phyloP scores from a whole-genome alignment of 805 yeast species.

The Candida vaughaniae region DNA sequence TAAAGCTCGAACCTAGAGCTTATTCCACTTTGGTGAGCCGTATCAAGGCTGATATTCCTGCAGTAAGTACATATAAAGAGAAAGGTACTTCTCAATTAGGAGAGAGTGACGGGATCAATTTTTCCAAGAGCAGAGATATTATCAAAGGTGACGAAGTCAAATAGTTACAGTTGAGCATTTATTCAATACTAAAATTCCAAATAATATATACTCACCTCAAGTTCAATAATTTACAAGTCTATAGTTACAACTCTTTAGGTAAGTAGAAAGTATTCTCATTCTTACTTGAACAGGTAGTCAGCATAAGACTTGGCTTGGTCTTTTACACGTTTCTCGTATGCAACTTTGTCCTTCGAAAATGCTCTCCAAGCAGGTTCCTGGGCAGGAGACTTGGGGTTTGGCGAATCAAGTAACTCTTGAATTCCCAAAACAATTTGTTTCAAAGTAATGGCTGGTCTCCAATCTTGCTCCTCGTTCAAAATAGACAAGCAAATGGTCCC shows the following conservation, averaged over 20 bases:
- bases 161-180: not conserved
- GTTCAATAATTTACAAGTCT: constrained; percentile 8
- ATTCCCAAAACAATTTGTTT: constrained; percentile 89
- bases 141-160: constrained; percentile 35
- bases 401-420: constrained; percentile 85
- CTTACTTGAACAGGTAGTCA: constrained; percentile 16
- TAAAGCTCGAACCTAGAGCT: constrained; percentile 93
- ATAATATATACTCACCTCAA: not conserved
- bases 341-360: constrained; percentile 62
- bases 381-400: constrained; percentile 95
- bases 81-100: constrained; percentile 79
- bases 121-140: constrained; percentile 49
- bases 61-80: constrained; percentile 94
- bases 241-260: not conserved
- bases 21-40: constrained; percentile 84
- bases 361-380: constrained; percentile 97
- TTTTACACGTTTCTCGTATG: constrained; percentile 72
- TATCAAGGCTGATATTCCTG: constrained; percentile 95
- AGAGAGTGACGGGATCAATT: constrained; percentile 39
- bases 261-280: no score
- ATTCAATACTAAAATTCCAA: not conserved
- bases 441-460: constrained; percentile 95
- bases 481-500: constrained; percentile 95
- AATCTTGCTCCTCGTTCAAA: constrained; percentile 91
- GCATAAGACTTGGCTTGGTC: constrained; percentile 80